These are phyloP conservation scores for Colletotrichum orchidophilum DNA, from an alignment of 2,329 filamentous ascomycete genomes.

Conservation along the genomic window DNA sequence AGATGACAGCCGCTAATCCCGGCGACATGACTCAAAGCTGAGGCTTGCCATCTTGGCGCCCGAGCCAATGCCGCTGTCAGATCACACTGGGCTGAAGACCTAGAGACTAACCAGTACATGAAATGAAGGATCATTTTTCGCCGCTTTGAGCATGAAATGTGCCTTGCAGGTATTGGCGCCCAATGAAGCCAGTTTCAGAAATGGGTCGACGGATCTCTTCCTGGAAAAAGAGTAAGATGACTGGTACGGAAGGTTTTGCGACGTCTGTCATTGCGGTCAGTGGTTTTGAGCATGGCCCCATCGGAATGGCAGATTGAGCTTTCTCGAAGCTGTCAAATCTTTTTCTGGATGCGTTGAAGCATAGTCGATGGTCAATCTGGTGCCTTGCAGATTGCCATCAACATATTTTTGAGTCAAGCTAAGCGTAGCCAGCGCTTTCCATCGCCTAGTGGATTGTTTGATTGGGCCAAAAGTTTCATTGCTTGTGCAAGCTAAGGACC, in stretches of 20 bases:
- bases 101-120: background rate
- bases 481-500: background rate
- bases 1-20: background rate
- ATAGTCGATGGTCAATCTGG: background rate
- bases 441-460: background rate
- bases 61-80: background rate
- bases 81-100: background rate
- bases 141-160: background rate
- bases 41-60: background rate
- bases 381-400: background rate
- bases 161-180: background rate
- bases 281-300: background rate
- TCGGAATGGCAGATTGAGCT: background rate
- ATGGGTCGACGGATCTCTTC: background rate
- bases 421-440: background rate
- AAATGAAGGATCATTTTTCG: background rate
- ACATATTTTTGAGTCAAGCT: background rate
- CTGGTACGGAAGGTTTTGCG: no score
- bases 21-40: background rate
- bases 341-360: background rate
- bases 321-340: background rate
- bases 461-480: background rate
- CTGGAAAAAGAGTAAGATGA: background rate
- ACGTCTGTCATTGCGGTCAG: no score
- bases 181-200: background rate